Evolutionary conservation across 805 yeast genomes (phyloP), one percentile per base, ranked within the genome.

Genomic region (Candida coleopterorum): DNA sequence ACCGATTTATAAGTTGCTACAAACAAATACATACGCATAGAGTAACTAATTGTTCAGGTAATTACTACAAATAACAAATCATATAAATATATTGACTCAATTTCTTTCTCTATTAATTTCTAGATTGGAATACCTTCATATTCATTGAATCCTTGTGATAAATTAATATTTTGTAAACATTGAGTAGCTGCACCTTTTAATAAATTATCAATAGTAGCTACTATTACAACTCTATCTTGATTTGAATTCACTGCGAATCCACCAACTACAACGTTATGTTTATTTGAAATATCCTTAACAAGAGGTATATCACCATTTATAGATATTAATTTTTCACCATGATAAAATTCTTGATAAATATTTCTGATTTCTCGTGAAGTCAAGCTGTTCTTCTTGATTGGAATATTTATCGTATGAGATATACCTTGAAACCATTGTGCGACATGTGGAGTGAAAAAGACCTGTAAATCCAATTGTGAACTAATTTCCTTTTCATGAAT

Each of bases 401-500:
- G 98, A 41, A 93, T 84, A 28, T 87, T 80, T 38, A 93, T 81
- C 15, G 99, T 90, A 53, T 85, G 85, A 2, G 96, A 74, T 48
- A 93, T 93, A 50, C 99, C 99, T 66, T 94, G 97, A 79, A 93
- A 93, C 98, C 98, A 93, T 59, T 84, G 94, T 2, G 97, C 98
- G 42, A 93, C 99, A 55, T 93, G 99, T 15, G 99, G 98, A 46
- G 85, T 78, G 60, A 93, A 93, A 4, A 95, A 90, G 34, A 93
- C 87, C 23, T 77, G 75, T 29, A 67, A 63, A 3, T 94, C 95
- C 42, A 93, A 69, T 48, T 83, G 89, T 11, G 72, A 55, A 28
- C 96, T 85, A 43, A 94, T 83, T 65, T 93, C 99, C 44, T 81
- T 77, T 71, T 93, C 99, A 59, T 93, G 99, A 41, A 93, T 83